phyloP scores from a whole-genome alignment of 768 basidiomycete species.

The Calocybe cyanea region DNA sequence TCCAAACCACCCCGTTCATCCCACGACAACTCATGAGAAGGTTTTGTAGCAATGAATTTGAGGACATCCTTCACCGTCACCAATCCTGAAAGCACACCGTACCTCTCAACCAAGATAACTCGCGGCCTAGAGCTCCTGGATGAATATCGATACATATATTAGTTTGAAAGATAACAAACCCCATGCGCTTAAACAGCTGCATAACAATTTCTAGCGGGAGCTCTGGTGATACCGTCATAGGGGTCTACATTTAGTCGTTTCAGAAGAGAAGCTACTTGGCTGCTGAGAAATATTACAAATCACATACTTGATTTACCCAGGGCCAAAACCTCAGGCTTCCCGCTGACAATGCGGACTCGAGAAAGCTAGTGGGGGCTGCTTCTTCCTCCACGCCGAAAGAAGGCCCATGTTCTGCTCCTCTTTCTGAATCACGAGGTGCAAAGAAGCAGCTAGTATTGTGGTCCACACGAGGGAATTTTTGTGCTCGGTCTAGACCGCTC shows the following conservation, averaged over 20 bases:
- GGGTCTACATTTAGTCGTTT: constrained; percentile 57
- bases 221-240: constrained; percentile 88
- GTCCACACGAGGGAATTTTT: constrained; percentile 53
- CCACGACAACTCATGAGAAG: constrained; percentile 51
- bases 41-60: constrained; percentile 69
- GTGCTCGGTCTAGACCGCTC: constrained; percentile 54
- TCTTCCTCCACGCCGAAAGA: constrained; percentile 66
- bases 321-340: constrained; percentile 71
- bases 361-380: constrained; percentile 53
- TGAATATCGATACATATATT: constrained; percentile 4
- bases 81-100: constrained; percentile 77
- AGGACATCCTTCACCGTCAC: constrained; percentile 97
- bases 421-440: constrained; percentile 47
- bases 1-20: constrained; percentile 64
- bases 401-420: constrained; percentile 47
- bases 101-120: constrained; percentile 91
- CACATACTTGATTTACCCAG: constrained; percentile 89
- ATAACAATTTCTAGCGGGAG: constrained; percentile 94
- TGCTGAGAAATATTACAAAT: background rate
- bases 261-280: background rate
- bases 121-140: constrained; percentile 60
- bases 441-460: constrained; percentile 75
- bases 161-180: constrained; percentile 51
- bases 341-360: constrained; percentile 55
- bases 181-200: constrained; percentile 97